phyloP scores from a whole-genome alignment of 768 basidiomycete genomes.

The Udeniomyces megalosporus region DNA sequence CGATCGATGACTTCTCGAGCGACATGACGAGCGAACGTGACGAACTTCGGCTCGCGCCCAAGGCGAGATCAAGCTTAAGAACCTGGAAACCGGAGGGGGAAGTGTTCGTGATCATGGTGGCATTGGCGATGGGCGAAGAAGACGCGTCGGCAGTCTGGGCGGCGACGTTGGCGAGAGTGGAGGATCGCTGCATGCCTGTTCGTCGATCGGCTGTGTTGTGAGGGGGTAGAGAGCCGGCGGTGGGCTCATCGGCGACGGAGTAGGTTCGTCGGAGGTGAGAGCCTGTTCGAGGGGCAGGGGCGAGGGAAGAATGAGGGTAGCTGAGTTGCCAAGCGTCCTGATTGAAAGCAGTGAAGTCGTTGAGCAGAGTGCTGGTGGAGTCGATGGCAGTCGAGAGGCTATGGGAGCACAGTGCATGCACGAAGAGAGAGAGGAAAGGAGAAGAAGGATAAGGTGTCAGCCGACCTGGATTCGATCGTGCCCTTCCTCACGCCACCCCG shows the following conservation, averaged over 20 bases:
- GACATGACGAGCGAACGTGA: constrained; percentile 58
- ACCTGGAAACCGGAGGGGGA: constrained; percentile 56
- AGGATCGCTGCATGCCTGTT: constrained; percentile 39
- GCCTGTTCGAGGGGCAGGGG: constrained; percentile 24
- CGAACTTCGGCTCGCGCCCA: constrained; percentile 53
- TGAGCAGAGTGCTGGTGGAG: constrained; percentile 49
- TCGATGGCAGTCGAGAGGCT: constrained; percentile 68
- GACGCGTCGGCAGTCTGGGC: constrained; percentile 32
- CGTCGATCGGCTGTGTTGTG: neutral
- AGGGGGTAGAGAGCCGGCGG: constrained; percentile 22
- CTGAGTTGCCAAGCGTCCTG: constrained; percentile 72
- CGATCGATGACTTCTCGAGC: constrained; percentile 82
- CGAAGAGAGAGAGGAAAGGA: constrained; percentile 3
- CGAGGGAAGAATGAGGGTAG: constrained; percentile 43
- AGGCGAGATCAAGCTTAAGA: constrained; percentile 79
- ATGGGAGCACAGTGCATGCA: too few relatives aligned
- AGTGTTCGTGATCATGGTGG: constrained; percentile 22
- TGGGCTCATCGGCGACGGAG: constrained; percentile 71
- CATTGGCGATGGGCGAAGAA: constrained; percentile 19
- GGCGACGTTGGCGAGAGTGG: constrained; percentile 36
- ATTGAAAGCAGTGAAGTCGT: constrained; percentile 62
- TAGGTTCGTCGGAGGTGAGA: constrained; percentile 43
- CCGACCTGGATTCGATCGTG: neutral
- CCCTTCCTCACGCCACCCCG: neutral
- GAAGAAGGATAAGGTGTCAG: neutral